A percentile compares a stretch with the other conserved stretches of the same genome.
These are phyloP conservation scores for Aeminium ludgeri DNA, from an alignment of 495 filamentous ascomycete genomes.

Conservation along the genomic window DNA sequence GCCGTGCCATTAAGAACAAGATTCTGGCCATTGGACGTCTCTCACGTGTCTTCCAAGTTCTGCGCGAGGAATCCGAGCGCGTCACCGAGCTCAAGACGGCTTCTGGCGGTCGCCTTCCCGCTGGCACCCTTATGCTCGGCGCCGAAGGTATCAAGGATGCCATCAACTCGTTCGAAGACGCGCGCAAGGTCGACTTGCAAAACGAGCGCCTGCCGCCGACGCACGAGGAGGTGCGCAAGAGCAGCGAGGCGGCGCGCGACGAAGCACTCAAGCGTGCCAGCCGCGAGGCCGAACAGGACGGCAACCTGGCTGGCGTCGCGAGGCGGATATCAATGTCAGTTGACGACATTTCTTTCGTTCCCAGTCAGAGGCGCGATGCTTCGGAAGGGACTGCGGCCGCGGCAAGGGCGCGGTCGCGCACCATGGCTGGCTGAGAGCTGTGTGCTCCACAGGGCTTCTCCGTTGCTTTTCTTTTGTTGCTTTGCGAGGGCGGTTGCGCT, in stretches of 20 bases:
- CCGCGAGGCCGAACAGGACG: constrained; percentile 80
- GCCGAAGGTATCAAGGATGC: constrained; percentile 98
- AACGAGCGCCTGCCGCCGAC: constrained; percentile 86
- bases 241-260: constrained; percentile 58
- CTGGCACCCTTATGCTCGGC: constrained; percentile 92
- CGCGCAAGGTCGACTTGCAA: constrained; percentile 92
- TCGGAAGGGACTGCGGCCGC: no score
- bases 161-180: constrained; percentile 94
- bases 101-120: constrained; percentile 78
- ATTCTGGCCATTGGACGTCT: constrained; percentile 93
- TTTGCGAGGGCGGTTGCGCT: no score
- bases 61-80: constrained; percentile 91
- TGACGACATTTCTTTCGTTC: not conserved
- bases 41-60: constrained; percentile 94
- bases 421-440: no score
- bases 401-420: no score
- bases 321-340: constrained; percentile 92
- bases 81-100: constrained; percentile 97
- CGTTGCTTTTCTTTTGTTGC: no score
- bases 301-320: constrained; percentile 65
- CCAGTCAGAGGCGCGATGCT: no score
- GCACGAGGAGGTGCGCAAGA: constrained; percentile 75
- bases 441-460: no score
- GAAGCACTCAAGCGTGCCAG: constrained; percentile 71
- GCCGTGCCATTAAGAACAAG: constrained; percentile 97